These are phyloP conservation scores for Acanthamoeba sp. DNA, from an alignment of 208 protist species.

Conservation along the genomic window DNA sequence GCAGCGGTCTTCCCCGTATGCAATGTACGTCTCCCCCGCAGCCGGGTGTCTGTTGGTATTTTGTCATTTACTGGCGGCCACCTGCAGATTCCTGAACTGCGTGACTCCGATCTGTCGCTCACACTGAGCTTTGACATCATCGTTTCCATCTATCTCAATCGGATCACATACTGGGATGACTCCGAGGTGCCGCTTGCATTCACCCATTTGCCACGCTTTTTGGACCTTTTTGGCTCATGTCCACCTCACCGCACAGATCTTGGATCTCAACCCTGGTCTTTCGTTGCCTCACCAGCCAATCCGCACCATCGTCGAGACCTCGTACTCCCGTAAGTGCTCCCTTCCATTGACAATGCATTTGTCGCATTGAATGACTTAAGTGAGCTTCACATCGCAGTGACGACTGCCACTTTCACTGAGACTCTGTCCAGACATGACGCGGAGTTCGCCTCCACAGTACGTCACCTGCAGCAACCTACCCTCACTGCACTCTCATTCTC, in stretches of 20 bases:
- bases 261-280: too few relatives aligned
- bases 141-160: background rate
- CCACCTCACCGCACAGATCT: too few relatives aligned
- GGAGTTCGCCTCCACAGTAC: background rate
- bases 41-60: too few relatives aligned
- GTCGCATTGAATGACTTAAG: too few relatives aligned
- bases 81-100: constrained; percentile 7
- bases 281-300: too few relatives aligned
- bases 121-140: constrained; percentile 17
- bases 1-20: background rate
- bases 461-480: too few relatives aligned
- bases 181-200: background rate
- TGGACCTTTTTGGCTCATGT: too few relatives aligned
- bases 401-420: background rate
- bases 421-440: background rate
- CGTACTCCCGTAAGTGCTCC: too few relatives aligned
- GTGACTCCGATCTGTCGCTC: background rate
- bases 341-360: background rate
- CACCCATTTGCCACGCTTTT: too few relatives aligned
- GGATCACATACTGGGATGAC: background rate
- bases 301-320: too few relatives aligned
- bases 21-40: background rate
- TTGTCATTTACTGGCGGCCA: too few relatives aligned
- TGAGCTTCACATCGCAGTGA: background rate
- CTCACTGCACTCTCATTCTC: too few relatives aligned